phyloP scores from a whole-genome alignment of 78 protist genomes.

The Dictyostelium citrinum region DNA sequence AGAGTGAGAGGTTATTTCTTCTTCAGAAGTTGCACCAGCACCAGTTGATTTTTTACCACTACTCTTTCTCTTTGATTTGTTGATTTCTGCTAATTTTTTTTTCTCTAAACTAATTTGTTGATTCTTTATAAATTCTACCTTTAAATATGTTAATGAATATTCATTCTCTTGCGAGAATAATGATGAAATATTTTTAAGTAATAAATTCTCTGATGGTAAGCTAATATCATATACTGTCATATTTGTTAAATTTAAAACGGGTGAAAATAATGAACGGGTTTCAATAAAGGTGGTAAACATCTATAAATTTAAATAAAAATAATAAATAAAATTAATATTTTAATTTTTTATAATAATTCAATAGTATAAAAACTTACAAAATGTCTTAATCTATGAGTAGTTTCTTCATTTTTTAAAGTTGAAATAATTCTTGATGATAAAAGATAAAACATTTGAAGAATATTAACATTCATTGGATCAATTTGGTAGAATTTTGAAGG shows the following conservation, averaged over 20 bases:
- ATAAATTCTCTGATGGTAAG: not conserved
- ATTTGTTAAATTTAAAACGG: not conserved
- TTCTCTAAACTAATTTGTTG: not conserved
- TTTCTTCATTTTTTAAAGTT: not conserved
- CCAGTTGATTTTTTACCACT: not conserved
- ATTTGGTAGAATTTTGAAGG: not conserved
- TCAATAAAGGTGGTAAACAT: not conserved
- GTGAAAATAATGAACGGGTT: not conserved
- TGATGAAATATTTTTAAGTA: not conserved
- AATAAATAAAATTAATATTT: not conserved
- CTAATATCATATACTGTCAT: not conserved
- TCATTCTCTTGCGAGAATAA: not conserved
- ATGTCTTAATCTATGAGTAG: not conserved
- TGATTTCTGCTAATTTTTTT: not conserved
- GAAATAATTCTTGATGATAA: not conserved
- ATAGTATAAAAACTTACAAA: not conserved
- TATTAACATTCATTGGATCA: not conserved
- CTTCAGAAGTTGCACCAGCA: not conserved
- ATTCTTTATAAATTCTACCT: not conserved
- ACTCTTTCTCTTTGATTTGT: not conserved
- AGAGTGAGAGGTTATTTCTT: not conserved
- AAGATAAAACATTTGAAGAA: not conserved
- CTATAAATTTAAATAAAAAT: not conserved
- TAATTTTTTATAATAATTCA: not conserved
- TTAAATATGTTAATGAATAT: not conserved